Base-by-base conservation (phyloP, 2,329 filamentous ascomycete genomes). In the Cladosporium sp. region DNA sequence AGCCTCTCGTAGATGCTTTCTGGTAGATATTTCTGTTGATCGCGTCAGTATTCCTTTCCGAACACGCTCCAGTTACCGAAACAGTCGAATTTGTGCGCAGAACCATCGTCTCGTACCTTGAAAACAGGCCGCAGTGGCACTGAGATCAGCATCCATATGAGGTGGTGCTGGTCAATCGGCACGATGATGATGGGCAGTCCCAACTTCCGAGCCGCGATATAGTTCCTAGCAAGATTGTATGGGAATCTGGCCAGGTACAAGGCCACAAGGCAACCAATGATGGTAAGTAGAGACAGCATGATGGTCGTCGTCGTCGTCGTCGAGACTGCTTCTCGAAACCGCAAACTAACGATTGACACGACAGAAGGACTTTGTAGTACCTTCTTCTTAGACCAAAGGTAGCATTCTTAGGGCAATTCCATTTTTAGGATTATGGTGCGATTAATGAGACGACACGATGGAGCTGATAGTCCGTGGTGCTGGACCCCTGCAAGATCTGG, bases 131-230 rank as follows among this genome's bases (percentile, higher is more conserved):
- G 70, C 7, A 71, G 59, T 8, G 74, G 69, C 0, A 74, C 71
- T 10, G 62, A 67, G 6, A 51, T 14, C 12, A 73, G 38, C 69
- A 74, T 71, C 74, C 74, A 75, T 47, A 72, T n/a, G 58, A 72
- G 55, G 55, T 67, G 59, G 57, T 73, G 69, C 54, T 73, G 72
- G 32, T 75, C 74, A 54, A 68, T 69, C 32, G 73, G 73, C 24
- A 75, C 65, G 30, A 74, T 59, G 49, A 75, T 64, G 58, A 65
- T 69, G 6, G 74, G 73, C 11, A 74, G 44, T 5, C 71, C 68
- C 4, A 70, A 69, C 64, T 70, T 73, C 14, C 69, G 59, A 5
- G 72, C 73, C 49, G 66, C n/a, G 61, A 68, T 49, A 28, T 68
- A 66, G 63, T 74, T 74, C 47, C 69, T 70, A 7, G 69, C 41